Base-by-base conservation (phyloP, 176 grass and related monocot genomes). In the Metroxylon sagu region DNA sequence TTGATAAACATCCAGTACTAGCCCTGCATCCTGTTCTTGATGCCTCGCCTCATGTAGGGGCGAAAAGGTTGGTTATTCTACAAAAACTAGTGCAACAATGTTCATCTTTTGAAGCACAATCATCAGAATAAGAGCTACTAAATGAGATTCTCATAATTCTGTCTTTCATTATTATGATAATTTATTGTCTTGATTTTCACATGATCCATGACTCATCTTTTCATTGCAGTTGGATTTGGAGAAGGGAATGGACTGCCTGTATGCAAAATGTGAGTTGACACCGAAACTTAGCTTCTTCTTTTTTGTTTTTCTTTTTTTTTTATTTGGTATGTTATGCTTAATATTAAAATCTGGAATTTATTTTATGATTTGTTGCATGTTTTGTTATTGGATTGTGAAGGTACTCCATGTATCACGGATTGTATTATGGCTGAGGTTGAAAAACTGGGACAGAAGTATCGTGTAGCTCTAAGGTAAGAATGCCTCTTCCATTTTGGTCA, bases 371-470 rank as follows among this genome's bases (percentile, higher is more conserved):
- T 43, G 12, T 43, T 43, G 35, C 7, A 43, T 18, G 12, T 61
- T 2, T 30, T 54, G 62, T 82, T 5, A 56, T 74, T 54, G 19
- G 26, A 4, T 48, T 71, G 28, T 85, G 19, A 65, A 96, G 86
- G 91, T 35, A 96, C 91, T 43, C 91, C 91, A 3, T 96, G 86
- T 48, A 85, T 96, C 59, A 96, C 86, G 15, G 83, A 96, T 18
- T 90, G 86, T 77, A 86, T 96, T 52, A 96, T 96, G 86, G 86
- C 91, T 49, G 86, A 96, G 72, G 77, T 96, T 70, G 86, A 96
- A 74, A 96, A 96, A 51, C 74, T 96, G 31, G 83, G 86, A 70
- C 86, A 96, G 61, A 96, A 96, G 31, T 96, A 96, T 49, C 86
- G 83, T 58, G 83, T 96, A 21, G 91, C 91, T 76, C 71, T 96